Evolutionary conservation across 352 stramenopile species (phyloP), one percentile per base, ranked within the genome.

Genomic region (Globisporangium uncinulatum): DNA sequence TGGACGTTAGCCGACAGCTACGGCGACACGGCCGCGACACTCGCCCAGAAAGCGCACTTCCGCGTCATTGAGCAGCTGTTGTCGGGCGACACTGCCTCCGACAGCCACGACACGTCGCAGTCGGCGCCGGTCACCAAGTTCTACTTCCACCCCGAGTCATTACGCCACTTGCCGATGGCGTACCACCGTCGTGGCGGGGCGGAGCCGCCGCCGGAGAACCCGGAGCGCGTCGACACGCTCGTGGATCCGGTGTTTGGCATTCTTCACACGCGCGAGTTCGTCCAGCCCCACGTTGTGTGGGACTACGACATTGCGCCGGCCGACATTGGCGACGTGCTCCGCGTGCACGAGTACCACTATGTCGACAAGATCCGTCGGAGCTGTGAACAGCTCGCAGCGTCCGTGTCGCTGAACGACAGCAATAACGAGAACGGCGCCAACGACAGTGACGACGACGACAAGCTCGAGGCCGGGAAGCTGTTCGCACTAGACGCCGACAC

Each of bases 321-420:
- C 29, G 71, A 95, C 65, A 86, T 97, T 20, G 78, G 72, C 21
- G 89, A 97, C 62, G 75, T 97, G 55, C 73, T 97, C 15, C 85
- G 88, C 7, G 86, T 97, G 37, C 91, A 97, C 67, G 88, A 97
- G 68, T 95, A 76, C 51, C 54, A 83, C 43, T 97, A 97, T 65
- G 81, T 97, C 8, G 62, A 86, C 60, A 84, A 79, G 53, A 57
- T 96, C 31, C 77, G 76, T 32, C 56, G 64, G 17, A 64, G 66
- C 5, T 92, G 79, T 48, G 61, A 63, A 7, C 20, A 64, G 32
- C 69, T 92, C 17, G 65, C 71, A 7, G 54, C 54, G 0, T 24
- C 41, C 14, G 41, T 46, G 41, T 20, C 41, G 19, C 41, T 9
- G 44, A 44, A 11, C 43, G 36, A 31, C 19, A 49, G 41, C 36